phyloP scores from a whole-genome alignment of 164 flowering plant genomes.

The Magnolia sinica region DNA sequence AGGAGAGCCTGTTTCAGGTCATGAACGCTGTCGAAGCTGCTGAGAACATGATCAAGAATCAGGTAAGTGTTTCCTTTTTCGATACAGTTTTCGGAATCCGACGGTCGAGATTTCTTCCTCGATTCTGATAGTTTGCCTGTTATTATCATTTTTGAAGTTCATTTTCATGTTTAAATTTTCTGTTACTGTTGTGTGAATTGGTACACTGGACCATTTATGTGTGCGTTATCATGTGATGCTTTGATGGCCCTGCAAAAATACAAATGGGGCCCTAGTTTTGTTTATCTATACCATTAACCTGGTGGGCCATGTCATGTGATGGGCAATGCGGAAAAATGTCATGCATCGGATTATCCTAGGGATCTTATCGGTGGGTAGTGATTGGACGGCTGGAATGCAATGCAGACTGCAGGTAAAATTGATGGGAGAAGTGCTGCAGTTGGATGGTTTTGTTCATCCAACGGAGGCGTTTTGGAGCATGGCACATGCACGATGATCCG shows the following conservation, averaged over 20 bases:
- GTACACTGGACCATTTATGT: too few relatives aligned
- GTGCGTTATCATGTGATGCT: too few relatives aligned
- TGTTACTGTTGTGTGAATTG: too few relatives aligned
- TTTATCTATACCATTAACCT: too few relatives aligned
- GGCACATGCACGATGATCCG: too few relatives aligned
- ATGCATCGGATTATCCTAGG: not conserved
- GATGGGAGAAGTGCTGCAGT: not conserved
- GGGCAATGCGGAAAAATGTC: too few relatives aligned
- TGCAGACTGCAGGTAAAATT: not conserved
- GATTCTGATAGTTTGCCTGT: not conserved
- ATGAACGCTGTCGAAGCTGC: conserved; percentile 85
- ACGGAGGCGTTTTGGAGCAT: too few relatives aligned
- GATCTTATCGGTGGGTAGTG: not conserved
- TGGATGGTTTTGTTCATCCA: not conserved
- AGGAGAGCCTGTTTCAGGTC: conserved; percentile 49
- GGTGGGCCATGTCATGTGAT: too few relatives aligned
- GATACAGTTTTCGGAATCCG: not conserved
- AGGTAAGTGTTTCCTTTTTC: conserved; percentile 28
- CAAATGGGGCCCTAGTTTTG: too few relatives aligned
- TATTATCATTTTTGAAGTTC: not conserved
- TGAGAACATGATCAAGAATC: conserved; percentile 64
- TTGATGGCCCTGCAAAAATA: too few relatives aligned
- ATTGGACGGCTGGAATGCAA: not conserved
- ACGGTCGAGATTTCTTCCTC: not conserved
- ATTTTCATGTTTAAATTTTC: too few relatives aligned